Evolutionary conservation across 1,284 basidiomycete species (phyloP).

Genomic region (Trametes pubescens): DNA sequence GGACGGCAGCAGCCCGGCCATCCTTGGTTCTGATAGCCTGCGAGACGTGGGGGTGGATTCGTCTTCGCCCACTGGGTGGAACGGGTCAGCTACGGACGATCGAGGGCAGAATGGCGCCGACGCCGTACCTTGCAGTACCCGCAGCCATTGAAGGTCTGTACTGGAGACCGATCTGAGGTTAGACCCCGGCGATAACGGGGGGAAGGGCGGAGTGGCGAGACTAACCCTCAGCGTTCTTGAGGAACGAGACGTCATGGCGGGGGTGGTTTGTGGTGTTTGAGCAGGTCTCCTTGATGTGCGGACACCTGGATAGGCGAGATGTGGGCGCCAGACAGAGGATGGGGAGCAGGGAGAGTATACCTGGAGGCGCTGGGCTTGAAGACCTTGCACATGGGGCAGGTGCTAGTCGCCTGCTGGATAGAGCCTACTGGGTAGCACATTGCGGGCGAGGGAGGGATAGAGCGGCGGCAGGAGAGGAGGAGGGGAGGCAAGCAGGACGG

Average conservation of each 20-base stretch:
- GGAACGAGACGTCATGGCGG: conserved; percentile 73
- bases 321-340: conserved; percentile 28
- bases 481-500: conserved; percentile 41
- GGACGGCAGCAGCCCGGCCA: conserved; percentile 88
- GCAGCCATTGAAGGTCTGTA: conserved; percentile 83
- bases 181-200: conserved; percentile 33
- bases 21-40: conserved; percentile 71
- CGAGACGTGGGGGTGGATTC: conserved; percentile 58
- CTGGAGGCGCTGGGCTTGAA: conserved; percentile 67
- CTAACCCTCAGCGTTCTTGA: conserved; percentile 85
- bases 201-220: conserved; percentile 27
- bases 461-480: conserved; percentile 34
- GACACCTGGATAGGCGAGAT: conserved; percentile 59
- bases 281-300: conserved; percentile 77
- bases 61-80: conserved; percentile 69
- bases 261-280: conserved; percentile 76
- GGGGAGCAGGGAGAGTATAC: conserved; percentile 45
- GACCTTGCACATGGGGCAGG: conserved; percentile 85
- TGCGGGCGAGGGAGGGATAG: conserved; percentile 38
- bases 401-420: conserved; percentile 65
- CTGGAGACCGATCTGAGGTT: conserved; percentile 48
- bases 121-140: conserved; percentile 80
- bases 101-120: conserved; percentile 30
- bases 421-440: conserved; percentile 82
- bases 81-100: conserved; percentile 42